phyloP scores from a whole-genome alignment of 2,329 filamentous ascomycete genomes.

The Aspergillus tanneri region DNA sequence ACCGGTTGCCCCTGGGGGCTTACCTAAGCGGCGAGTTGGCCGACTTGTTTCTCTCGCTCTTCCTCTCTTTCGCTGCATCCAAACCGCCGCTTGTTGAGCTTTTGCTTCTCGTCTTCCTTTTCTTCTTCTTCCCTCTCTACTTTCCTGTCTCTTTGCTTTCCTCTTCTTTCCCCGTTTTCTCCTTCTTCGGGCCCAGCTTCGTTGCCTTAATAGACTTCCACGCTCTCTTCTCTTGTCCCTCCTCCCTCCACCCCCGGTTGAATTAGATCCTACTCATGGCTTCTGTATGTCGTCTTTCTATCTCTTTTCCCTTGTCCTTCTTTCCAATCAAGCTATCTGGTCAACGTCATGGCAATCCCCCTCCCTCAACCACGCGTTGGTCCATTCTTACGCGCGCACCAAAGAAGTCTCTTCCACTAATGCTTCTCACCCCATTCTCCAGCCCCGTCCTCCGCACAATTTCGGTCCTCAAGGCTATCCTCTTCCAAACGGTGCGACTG shows the following conservation, averaged over 20 bases:
- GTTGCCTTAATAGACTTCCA: conserved; percentile 3
- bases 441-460: conserved; percentile 46
- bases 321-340: conserved; percentile 17
- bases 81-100: conserved; percentile 13
- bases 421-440: conserved; percentile 9
- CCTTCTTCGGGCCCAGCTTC: conserved; percentile 8
- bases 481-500: conserved; percentile 49
- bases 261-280: conserved; percentile 41
- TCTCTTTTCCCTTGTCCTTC: conserved; percentile 16
- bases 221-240: conserved; percentile 3
- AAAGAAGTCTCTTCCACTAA: conserved; percentile 22
- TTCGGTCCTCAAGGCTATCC: conserved; percentile 46
- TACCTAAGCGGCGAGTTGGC: conserved; percentile 18
- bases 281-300: conserved; percentile 44
- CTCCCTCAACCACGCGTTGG: conserved; percentile 13
- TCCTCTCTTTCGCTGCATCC: conserved; percentile 10
- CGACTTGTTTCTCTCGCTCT: conserved; percentile 10
- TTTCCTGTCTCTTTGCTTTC: conserved; percentile 16
- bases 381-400: conserved; percentile 8
- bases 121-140: conserved; percentile 18
- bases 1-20: conserved; percentile 8
- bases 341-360: conserved; percentile 18
- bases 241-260: conserved; percentile 12
- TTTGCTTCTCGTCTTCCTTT: conserved; percentile 22
- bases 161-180: conserved; percentile 13